A percentile compares a stretch with the other conserved stretches of the same genome.
phyloP scores from a whole-genome alignment of 768 basidiomycete species.

The Kwoniella newhampshirensis region DNA sequence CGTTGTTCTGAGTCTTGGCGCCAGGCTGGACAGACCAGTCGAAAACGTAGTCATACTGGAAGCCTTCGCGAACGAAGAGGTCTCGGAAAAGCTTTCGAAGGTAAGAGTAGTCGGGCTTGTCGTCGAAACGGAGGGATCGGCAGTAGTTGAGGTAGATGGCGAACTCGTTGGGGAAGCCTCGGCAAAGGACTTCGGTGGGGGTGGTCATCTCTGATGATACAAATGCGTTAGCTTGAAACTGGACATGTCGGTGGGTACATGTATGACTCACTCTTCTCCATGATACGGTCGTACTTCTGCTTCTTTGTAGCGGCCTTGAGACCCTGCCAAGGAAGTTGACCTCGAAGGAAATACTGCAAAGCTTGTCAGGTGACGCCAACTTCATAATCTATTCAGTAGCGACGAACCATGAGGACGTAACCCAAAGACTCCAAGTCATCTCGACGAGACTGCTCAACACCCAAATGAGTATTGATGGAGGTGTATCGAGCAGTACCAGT shows the following conservation, averaged over 20 bases:
- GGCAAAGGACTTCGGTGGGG: conserved; percentile 78
- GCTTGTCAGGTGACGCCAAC: conserved; percentile 5
- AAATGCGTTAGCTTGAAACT: neutral
- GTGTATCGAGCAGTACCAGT: conserved; percentile 99
- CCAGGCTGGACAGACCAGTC: conserved; percentile 67
- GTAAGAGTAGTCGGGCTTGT: conserved; percentile 99
- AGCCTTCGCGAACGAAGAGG: conserved; percentile 93
- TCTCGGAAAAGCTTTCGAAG: conserved; percentile 97
- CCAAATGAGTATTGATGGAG: conserved; percentile 97
- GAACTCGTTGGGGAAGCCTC: conserved; percentile 99
- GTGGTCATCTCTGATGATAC: conserved; percentile 79
- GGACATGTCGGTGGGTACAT: neutral
- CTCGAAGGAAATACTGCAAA: conserved; percentile 84
- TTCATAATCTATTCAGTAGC: neutral
- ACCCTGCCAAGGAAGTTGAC: conserved; percentile 97
- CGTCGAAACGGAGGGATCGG: conserved; percentile 96
- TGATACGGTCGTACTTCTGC: conserved; percentile 99
- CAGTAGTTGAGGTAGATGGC: conserved; percentile 99
- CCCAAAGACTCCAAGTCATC: conserved; percentile 98
- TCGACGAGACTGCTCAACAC: conserved; percentile 93
- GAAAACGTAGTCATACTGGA: conserved; percentile 99
- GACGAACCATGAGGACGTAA: conserved; percentile 81
- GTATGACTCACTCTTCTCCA: conserved; percentile 78
- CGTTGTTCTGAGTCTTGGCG: conserved; percentile 29
- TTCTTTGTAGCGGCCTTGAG: conserved; percentile 99